Percentiles rank a stretch among this genome's conserved stretches.
Conservation (phyloP, 2,329 filamentous ascomycete species). For the Coniella vitis region DNA sequence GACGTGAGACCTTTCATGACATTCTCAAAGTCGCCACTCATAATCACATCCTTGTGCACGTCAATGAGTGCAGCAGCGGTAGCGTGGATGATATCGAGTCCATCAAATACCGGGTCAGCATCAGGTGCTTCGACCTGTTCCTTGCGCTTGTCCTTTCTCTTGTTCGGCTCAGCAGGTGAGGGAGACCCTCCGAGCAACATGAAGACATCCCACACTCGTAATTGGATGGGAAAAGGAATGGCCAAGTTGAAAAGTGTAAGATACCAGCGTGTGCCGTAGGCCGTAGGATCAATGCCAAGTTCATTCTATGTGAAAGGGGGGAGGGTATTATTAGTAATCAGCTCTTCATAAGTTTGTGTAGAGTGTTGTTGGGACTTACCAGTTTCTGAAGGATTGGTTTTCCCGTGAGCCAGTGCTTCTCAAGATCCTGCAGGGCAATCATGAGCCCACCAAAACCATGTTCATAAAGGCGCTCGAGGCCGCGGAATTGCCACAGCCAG, state of each 20-base stretch:
- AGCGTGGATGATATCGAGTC: constrained; percentile 84
- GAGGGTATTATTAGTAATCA: constrained; percentile 13
- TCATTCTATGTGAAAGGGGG: constrained; percentile 50
- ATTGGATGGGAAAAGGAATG: constrained; percentile 86
- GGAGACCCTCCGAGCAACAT: constrained; percentile 79
- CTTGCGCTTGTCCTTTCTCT: constrained; percentile 14
- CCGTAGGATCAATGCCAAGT: constrained; percentile 74
- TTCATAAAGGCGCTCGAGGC: constrained; percentile 76
- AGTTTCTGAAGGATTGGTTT: constrained; percentile 76
- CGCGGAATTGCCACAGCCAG: constrained; percentile 84
- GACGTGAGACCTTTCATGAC: constrained; percentile 95
- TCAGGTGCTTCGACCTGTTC: constrained; percentile 9
- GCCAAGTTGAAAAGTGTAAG: constrained; percentile 96
- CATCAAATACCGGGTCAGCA: constrained; percentile 24
- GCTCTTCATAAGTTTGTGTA: background rate
- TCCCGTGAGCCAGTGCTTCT: constrained; percentile 70
- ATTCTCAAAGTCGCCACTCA: constrained; percentile 94
- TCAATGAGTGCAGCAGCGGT: constrained; percentile 85
- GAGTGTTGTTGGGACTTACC: constrained; percentile 43
- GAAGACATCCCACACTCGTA: constrained; percentile 96
- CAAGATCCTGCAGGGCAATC: constrained; percentile 77
- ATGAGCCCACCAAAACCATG: constrained; percentile 82
- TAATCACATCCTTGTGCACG: constrained; percentile 77
- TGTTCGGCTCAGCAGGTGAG: constrained; percentile 22
- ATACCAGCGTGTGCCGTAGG: constrained; percentile 97